A percentile compares a stretch with the other conserved stretches of the same genome.
Conservation (phyloP, 352 stramenopile species). For the Sclerospora graminicola region DNA sequence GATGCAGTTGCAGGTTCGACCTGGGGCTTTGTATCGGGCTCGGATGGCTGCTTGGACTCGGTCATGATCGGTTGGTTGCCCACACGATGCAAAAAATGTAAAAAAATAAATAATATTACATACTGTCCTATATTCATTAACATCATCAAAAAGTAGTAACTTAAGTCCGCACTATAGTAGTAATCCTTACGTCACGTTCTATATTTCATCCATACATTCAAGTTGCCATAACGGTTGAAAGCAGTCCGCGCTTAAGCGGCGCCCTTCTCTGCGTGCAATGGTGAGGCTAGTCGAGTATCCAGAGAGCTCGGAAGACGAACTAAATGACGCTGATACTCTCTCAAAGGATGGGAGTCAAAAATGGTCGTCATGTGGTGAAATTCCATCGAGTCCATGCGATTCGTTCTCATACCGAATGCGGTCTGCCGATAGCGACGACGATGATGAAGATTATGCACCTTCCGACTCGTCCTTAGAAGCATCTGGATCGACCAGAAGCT, state of each 20-base stretch:
- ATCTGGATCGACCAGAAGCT: slow-evolving; percentile 9
- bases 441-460: slow-evolving; percentile 23
- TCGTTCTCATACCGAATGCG: slow-evolving; percentile 22
- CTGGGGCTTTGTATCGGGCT: too few relatives aligned
- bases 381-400: slow-evolving; percentile 19
- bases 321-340: background rate
- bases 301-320: slow-evolving; percentile 37
- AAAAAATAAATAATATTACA: too few relatives aligned
- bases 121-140: too few relatives aligned
- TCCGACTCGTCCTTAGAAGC: slow-evolving; percentile 12
- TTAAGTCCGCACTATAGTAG: too few relatives aligned
- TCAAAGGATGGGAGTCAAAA: slow-evolving; percentile 10
- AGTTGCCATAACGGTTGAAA: slow-evolving; percentile 8
- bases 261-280: slow-evolving; percentile 4
- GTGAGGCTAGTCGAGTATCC: slow-evolving; percentile 42
- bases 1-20: too few relatives aligned
- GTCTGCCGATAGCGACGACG: slow-evolving; percentile 7
- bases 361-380: slow-evolving; percentile 24
- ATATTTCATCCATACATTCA: background rate
- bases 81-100: too few relatives aligned
- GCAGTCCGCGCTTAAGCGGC: slow-evolving; percentile 7
- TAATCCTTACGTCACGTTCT: too few relatives aligned
- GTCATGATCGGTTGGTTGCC: too few relatives aligned
- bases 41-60: too few relatives aligned
- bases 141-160: too few relatives aligned